Evolutionary conservation across 2,329 filamentous ascomycete species (phyloP).

Genomic region (Zarea fungicola): DNA sequence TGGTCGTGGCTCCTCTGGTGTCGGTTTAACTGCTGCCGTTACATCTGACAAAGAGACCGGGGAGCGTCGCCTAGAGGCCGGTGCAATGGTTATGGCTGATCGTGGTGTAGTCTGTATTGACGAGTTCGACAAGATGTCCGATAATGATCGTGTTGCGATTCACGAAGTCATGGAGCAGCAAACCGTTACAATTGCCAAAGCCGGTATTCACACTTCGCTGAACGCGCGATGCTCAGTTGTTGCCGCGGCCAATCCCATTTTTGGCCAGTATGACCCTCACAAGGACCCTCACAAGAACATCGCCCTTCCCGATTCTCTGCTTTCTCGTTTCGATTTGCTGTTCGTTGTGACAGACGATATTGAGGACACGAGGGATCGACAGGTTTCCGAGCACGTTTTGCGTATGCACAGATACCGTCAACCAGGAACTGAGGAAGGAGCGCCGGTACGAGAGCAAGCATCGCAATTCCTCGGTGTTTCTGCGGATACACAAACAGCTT

Average conservation of each 20-base stretch:
- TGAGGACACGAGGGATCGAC: conserved; percentile 83
- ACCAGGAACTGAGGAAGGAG: conserved; percentile 87
- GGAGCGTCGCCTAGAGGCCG: conserved; percentile 87
- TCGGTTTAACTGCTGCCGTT: conserved; percentile 94
- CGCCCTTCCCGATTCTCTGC: conserved; percentile 87
- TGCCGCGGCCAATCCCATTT: conserved; percentile 94
- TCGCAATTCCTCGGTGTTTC: conserved; percentile 84
- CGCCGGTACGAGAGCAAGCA: conserved; percentile 83
- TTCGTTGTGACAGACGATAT: conserved; percentile 99
- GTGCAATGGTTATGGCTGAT: conserved; percentile 97
- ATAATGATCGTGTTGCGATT: conserved; percentile 94
- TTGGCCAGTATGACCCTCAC: conserved; percentile 96
- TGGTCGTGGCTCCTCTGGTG: conserved; percentile 91
- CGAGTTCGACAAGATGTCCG: conserved; percentile 99
- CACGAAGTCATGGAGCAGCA: conserved; percentile 99
- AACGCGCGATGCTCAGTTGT: conserved; percentile 96
- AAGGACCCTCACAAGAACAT: conserved; percentile 99
- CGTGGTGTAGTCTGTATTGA: conserved; percentile 98
- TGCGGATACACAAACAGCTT: conserved; percentile 67
- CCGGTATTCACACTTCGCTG: conserved; percentile 93
- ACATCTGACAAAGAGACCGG: conserved; percentile 97
- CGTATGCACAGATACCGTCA: conserved; percentile 96
- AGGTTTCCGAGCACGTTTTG: conserved; percentile 92
- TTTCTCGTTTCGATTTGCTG: conserved; percentile 96
- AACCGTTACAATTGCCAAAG: conserved; percentile 97